Base-by-base conservation (phyloP, 1,284 basidiomycete species). In the Rhodotorula sp. region DNA sequence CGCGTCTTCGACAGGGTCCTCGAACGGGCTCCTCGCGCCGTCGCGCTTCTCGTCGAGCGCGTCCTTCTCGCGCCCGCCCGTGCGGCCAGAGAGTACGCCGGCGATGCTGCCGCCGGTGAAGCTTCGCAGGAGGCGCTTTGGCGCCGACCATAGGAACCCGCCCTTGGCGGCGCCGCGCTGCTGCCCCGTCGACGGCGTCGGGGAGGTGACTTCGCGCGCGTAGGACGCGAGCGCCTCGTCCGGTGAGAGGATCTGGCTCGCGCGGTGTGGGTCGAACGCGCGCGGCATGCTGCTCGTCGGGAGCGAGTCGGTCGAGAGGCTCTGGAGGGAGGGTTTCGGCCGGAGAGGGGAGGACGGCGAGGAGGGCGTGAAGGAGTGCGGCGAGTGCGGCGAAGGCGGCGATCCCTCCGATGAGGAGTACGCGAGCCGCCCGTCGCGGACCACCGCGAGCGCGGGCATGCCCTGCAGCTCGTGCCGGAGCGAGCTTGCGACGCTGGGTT, bases 191-290 rank as follows among this genome's bases (percentile, higher is more conserved):
- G 50, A 48, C 10, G 46, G n/a, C 25, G 55, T 36, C 2, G 71
- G 71, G 0, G 67, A 69, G 12, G 66, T 48, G 4, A 65, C 67
- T 36, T 67, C 59, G 9, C 71, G 63, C 0, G 72, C 62, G 60
- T 74, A 74, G 8, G 70, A 69, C 3, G 73, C 73, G 54, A 74
- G 65, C 12, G 73, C 73, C 34, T 69, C 61, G 46, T 74, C 73
- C 21, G 73, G 73, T 0, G 70, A 72, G 29, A 71, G 56, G 54
- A 71, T 59, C 19, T 39, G 46, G 15, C 65, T 48, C n/a, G n/a
- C 36, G 57, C n/a, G 57, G 9, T 27, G 21, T 2, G 29, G 1
- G 57, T 27, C 41, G 39, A 63, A 58, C 8, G 64, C 50, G 50
- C 29, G 53, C 6, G 64, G 62, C 66, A 73, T 67, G 12, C 48